Evolutionary conservation across 495 filamentous ascomycete species (phyloP).

Genomic region (Daldinia loculata): DNA sequence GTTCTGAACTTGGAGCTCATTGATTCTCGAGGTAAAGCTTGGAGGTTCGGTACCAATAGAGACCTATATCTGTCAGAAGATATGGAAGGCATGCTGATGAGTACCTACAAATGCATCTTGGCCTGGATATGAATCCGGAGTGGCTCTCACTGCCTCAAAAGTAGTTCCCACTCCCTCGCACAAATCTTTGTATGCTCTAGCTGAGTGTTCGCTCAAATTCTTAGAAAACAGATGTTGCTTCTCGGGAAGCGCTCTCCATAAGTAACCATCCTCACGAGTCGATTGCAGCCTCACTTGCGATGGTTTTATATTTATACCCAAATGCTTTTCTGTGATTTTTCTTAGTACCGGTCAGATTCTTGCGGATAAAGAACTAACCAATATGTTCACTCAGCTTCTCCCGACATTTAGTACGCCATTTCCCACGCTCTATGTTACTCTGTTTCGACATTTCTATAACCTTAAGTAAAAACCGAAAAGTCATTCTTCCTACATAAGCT

Average conservation of each 20-base stretch:
- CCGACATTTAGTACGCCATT: not conserved
- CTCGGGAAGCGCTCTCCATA: not conserved
- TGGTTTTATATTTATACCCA: not conserved
- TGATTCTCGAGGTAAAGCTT: not conserved
- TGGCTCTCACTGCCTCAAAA: not conserved
- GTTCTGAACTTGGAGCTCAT: not conserved
- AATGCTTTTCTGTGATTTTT: not conserved
- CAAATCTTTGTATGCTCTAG: not conserved
- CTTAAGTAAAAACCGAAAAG: not conserved
- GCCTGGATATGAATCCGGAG: not conserved
- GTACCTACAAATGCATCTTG: not conserved
- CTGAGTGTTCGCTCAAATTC: not conserved
- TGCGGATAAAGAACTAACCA: not conserved
- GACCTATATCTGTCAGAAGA: not conserved
- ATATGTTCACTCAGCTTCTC: not conserved
- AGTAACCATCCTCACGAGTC: not conserved
- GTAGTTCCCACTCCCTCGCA: not conserved
- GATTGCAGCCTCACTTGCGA: not conserved
- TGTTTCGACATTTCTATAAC: not conserved
- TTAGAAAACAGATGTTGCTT: conserved; percentile 6
- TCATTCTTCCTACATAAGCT: not conserved
- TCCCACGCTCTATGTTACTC: not conserved
- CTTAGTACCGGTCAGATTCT: not conserved
- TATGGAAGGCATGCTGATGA: not conserved
- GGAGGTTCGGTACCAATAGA: not conserved